Evolutionary conservation across 2,329 filamentous ascomycete species (phyloP), one percentile per base, ranked within the genome.

Genomic region (Gaeumannomyces tritici): DNA sequence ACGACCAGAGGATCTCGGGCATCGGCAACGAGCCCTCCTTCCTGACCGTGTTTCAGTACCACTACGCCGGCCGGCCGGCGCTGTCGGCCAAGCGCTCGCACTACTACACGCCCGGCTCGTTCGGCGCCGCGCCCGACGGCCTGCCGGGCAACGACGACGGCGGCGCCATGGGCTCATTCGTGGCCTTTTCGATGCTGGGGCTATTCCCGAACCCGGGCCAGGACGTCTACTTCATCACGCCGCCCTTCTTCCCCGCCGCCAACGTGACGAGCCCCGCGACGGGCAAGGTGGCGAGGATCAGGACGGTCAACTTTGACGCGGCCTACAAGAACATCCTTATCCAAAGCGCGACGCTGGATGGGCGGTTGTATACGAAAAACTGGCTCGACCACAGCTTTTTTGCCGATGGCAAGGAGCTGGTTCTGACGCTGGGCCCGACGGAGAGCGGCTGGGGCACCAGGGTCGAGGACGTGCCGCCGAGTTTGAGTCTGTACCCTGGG

Each of bases 311-410:
- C 65, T 89, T 89, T 64, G 87, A 90, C 61, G 70, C 84, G 0
- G 69, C 60, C 0, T 87, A 88, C 65, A 78, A 51, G 27, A 55
- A 79, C 21, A 79, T 89, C 0, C 90, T 83, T 64, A 84, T 90
- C 13, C 87, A 90, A 73, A 84, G 75, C 55, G 88, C 82, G 1
- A 89, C 78, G 8, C 73, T 89, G 33, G 72, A 90, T 68, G 87
- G 87, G 1, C 66, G 79, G 67, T 70, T 75, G 0, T 90, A 87
- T 69, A 83, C 79, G 0, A 83, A 79, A 73, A 90, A 84, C 69
- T 90, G 87, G 87, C 75, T 90, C 18, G 79, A 81, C 54, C 87
- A 90, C 73, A 81, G 79, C 59, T 90, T 90, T 69, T 90, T 89
- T 69, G 74, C 80, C 0, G 78, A 89, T 6, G 88, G 88, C 1